Base-by-base conservation (phyloP, 805 yeast genomes). In the Candida montana region DNA sequence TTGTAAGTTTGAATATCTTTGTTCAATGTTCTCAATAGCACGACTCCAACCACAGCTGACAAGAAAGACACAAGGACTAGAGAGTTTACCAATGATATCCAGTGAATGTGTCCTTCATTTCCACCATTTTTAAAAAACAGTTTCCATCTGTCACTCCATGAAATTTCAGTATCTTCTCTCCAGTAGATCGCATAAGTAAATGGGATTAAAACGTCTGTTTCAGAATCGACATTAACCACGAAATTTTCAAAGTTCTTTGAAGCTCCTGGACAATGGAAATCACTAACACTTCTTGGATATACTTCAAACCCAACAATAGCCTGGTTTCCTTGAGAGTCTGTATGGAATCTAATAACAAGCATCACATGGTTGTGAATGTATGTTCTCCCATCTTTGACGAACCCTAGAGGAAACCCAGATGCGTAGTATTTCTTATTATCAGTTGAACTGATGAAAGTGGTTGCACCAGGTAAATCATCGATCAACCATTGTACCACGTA, bases 281-380 rank as follows among this genome's bases (percentile, higher is more conserved):
- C 65, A 33, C 72, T 65, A 11, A 84, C 90, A 40, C 93, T 83
- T 57, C 78, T 81, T 10, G 96, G 96, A 57, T 88, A 88, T 12
- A 87, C 85, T 63, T 88, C 96, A 52, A 89, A 84, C 0, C 95
- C 96, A 16, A 88, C 95, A 51, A 88, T 85, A 3, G 85, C 70
- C 48, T 72, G 68, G 37, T 64, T 60, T 15, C 63, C 62, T 26
- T 68, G 63, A 55, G 67, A 60, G 45, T 73, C 67, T 37, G 65
- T 64, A 51, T 86, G 83, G 63, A 78, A 84, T 53, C 95, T 72
- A 33, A 88, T 71, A 12, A 89, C 91, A 41, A 88, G 54, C 82
- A 83, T 83, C 9, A 83, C 79, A 58, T 89, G 96, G 57, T 86
- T 88, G 61, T 89, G 77, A 24, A 88, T 47, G 55, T 76, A 83